phyloP scores from a whole-genome alignment of 1,284 basidiomycete genomes.

The Irpex sp. region DNA sequence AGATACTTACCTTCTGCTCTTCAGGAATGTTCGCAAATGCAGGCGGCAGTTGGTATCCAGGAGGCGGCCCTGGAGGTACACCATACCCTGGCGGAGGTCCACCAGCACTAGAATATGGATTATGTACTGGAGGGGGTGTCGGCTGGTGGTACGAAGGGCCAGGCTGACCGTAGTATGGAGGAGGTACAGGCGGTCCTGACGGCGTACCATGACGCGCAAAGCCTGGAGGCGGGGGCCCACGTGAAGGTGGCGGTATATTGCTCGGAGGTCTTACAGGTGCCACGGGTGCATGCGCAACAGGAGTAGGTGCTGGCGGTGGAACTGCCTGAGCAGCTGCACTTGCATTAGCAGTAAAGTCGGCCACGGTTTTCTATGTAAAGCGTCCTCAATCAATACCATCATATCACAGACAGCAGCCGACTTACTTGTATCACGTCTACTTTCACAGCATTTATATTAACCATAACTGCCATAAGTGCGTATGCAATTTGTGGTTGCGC shows the following conservation, averaged over 20 bases:
- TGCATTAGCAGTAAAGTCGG: constrained; percentile 24
- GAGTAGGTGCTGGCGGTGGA: constrained; percentile 23
- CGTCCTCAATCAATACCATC: neutral
- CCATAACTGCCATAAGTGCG: constrained; percentile 71
- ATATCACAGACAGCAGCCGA: neutral
- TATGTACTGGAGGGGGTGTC: constrained; percentile 4
- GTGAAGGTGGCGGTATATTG: constrained; percentile 9
- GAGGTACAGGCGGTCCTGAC: constrained; percentile 1
- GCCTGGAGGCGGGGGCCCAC: constrained; percentile 14
- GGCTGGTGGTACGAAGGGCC: constrained; percentile 10
- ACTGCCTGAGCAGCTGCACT: constrained; percentile 16
- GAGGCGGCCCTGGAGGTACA: constrained; percentile 8
- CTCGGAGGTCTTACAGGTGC: constrained; percentile 15
- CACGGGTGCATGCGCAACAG: constrained; percentile 24
- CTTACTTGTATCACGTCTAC: constrained; percentile 68
- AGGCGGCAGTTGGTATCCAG: constrained; percentile 34
- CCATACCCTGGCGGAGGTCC: constrained; percentile 9
- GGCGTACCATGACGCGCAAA: constrained; percentile 15
- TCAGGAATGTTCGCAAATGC: constrained; percentile 59
- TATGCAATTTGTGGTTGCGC: constrained; percentile 72
- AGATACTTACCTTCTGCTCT: constrained; percentile 57
- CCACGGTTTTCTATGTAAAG: constrained; percentile 31
- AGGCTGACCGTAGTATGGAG: constrained; percentile 3
- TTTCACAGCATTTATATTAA: constrained; percentile 68
- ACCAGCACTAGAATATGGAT: neutral